Evolutionary conservation across 2,329 filamentous ascomycete genomes (phyloP).

Genomic region (Colletotrichum chlorophyti): DNA sequence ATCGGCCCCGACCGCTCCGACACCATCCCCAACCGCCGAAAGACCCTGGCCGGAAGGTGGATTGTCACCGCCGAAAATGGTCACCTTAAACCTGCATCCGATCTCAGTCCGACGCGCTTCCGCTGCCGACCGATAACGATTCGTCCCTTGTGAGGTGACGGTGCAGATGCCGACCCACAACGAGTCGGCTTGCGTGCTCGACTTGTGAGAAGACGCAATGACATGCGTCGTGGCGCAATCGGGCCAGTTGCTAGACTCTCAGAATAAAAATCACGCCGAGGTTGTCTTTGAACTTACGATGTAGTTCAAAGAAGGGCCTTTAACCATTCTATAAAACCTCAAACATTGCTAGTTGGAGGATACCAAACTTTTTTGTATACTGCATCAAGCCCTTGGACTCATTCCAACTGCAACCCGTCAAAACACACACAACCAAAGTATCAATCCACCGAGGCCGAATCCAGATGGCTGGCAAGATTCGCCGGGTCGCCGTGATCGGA

Average conservation of each 20-base stretch:
- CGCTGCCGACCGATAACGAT: background rate
- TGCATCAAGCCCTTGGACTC: background rate
- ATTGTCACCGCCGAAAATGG: background rate
- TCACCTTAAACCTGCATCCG: background rate
- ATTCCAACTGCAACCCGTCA: background rate
- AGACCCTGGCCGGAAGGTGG: background rate
- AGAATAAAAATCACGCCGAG: background rate
- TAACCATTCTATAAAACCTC: background rate
- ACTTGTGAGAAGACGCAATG: constrained; percentile 20
- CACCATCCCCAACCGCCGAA: background rate
- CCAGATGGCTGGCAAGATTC: background rate
- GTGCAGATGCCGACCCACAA: constrained; percentile 3
- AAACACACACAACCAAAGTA: too few species aligned
- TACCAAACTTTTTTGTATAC: background rate
- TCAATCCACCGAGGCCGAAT: background rate
- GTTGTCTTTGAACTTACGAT: too few species aligned
- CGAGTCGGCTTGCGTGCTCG: constrained; percentile 18
- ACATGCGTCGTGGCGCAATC: constrained; percentile 10
- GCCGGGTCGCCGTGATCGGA: constrained; percentile 60
- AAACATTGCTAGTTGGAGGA: background rate
- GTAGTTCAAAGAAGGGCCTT: accelerated
- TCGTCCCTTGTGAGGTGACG: background rate
- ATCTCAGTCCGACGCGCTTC: background rate
- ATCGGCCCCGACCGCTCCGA: background rate
- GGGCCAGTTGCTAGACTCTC: background rate